Base-by-base conservation (phyloP, 768 basidiomycete genomes). In the Hygrophorus pudorinus region DNA sequence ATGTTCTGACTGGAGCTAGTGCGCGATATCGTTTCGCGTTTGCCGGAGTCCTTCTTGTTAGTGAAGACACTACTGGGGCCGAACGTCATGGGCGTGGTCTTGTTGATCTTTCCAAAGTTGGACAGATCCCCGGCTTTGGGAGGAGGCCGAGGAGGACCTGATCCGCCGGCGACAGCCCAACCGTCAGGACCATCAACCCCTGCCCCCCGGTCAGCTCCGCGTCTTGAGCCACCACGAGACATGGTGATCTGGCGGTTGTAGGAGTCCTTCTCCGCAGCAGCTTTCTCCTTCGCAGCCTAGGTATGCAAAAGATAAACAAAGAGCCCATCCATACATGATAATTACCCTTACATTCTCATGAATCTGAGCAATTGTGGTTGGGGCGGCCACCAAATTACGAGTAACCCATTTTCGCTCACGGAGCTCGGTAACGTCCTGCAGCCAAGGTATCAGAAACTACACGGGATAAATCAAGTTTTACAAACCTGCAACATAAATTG, bases 401-500 rank as follows among this genome's bases (percentile, higher is more conserved):
- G 73, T 64, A 32, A 80, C 59, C 94, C 93, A 98, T 58, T 76
- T 81, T 44, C 82, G 79, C 21, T 78, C 76, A 41, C 92, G 85
- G 35, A 93, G 71, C 57, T 97, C 94, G 45, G 93, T 75, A 41
- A 96, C 71, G 65, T 97, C 94, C 92, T 97, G 54, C 14, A 38
- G 30, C 38, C 24, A 29, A 24, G 29, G 51, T 40, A 45, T 38
- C 45, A 35, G n/a, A 45, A 51, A 30, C 44, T 5, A 36, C n/a
- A 38, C 30, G 11, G 29, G 46, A 8, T 8, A 44, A 42, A 24
- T 17, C 38, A 8, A 48, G 42, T 11, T 42, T 9, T 18, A 2
- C 30, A 45, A 48, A 94, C 93, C 79, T 89, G 79, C 46, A 99
- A 73, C 92, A 97, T 96, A 65, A 86, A 97, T 45, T 82, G 80